Base-by-base conservation (phyloP, 495 filamentous ascomycete species). In the Xylaria sp. region DNA sequence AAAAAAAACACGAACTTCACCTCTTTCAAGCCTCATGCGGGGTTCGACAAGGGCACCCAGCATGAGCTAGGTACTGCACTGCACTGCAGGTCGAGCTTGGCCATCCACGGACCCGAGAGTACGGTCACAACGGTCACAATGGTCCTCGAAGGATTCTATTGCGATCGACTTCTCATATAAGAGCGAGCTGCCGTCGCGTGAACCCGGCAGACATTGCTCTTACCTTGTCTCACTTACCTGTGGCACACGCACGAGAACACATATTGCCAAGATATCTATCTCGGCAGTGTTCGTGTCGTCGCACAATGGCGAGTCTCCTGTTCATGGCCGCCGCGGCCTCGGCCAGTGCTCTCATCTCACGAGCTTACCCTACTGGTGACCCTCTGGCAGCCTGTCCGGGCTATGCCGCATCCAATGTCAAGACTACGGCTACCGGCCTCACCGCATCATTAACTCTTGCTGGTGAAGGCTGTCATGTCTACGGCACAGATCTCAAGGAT, bases 401-500 rank as follows among this genome's bases (percentile, higher is more conserved):
- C 6, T 97, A 97, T 76, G 86, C 82, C 21, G 92, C 90, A 48
- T 85, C 82, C 24, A 90, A 93, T 78, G 81, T 94, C 52, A 80
- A 84, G 66, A 83, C 87, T 43, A 84, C 76, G 6, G 76, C 78
- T 14, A 82, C 82, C 3, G 82, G 85, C 12, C 80, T 91, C 26
- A 89, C 85, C 5, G 93, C 92, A 0, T 88, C 92, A 59, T 82
- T 97, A 77, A 86, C 73, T 24, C 82, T 95, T 3, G 90, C 91
- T 15, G 92, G 92, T 0, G 74, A 85, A 35, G 84, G 87, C 29
- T 96, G 93, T 77, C 89, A 93, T 80, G 85, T 85, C 5, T 94
- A 93, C 73, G 92, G 92, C 21, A 84, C 83, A 2, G 93, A 96
- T 74, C 63, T 96, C 70, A 75, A 82, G 55, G 83, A 90, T 48